These are phyloP conservation scores for Teratosphaeria epicoccoides DNA, from an alignment of 2,329 filamentous ascomycete genomes.

Conservation along the genomic window DNA sequence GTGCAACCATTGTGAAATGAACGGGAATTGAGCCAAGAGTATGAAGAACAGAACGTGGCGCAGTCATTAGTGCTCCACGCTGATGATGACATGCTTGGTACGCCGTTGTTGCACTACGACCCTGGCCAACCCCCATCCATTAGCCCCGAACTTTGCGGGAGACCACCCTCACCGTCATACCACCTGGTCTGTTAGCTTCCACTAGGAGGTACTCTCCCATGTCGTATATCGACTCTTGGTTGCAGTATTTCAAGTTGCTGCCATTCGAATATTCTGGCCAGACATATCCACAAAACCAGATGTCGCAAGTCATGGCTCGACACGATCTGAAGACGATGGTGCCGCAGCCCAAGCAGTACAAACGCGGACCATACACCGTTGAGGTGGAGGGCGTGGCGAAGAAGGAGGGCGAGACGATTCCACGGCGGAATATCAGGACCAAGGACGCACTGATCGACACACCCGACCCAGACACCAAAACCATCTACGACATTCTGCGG, in stretches of 20 bases:
- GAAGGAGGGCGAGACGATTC: slow-evolving; percentile 71
- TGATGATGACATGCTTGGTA: no score
- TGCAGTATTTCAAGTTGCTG: slow-evolving; percentile 1
- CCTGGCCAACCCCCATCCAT: background rate
- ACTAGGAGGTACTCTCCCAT: background rate
- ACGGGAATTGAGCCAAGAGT: no score
- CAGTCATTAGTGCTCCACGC: no score
- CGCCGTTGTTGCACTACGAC: no score
- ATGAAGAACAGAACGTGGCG: no score
- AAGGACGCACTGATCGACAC: slow-evolving; percentile 58
- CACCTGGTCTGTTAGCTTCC: background rate
- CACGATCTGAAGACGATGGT: slow-evolving; percentile 37
- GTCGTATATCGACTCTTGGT: background rate
- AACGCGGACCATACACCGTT: slow-evolving; percentile 64
- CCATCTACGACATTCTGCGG: slow-evolving; percentile 68
- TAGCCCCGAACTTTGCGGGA: background rate
- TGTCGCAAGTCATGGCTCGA: slow-evolving; percentile 3
- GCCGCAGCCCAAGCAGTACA: slow-evolving; percentile 39
- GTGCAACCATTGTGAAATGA: no score
- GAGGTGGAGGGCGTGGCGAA: slow-evolving; percentile 59
- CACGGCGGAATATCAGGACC: slow-evolving; percentile 60
- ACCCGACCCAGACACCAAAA: slow-evolving; percentile 60
- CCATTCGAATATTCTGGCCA: slow-evolving; percentile 2
- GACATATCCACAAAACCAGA: background rate
- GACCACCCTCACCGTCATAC: background rate